Conservation (phyloP, 1,284 basidiomycete genomes). For the Rhodotorula sp. region DNA sequence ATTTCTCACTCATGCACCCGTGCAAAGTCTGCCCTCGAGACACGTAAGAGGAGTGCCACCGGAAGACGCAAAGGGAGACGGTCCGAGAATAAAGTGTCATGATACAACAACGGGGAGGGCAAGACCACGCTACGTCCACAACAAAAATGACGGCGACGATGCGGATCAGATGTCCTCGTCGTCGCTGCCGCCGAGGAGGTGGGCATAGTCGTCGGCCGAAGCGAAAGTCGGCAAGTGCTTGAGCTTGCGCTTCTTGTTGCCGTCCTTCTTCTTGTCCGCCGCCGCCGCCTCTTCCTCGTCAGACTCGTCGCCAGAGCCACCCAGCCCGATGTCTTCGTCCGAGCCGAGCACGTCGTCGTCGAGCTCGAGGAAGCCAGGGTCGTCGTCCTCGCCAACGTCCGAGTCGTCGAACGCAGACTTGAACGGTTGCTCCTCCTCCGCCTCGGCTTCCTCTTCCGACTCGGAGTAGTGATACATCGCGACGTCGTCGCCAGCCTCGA, state of each 20-base stretch:
- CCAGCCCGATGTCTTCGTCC: conserved; percentile 45
- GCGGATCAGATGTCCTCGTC: conserved; percentile 31
- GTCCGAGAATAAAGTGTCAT: neutral
- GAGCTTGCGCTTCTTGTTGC: conserved; percentile 67
- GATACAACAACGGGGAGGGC: neutral
- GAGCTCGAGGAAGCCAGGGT: conserved; percentile 41
- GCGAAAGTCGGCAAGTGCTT: conserved; percentile 80
- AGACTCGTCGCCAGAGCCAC: conserved; percentile 55
- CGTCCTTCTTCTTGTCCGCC: conserved; percentile 17
- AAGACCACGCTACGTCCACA: no score
- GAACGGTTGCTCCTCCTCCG: conserved; percentile 19
- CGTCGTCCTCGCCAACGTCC: conserved; percentile 39
- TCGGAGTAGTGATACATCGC: conserved; percentile 31
- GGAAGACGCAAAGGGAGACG: neutral
- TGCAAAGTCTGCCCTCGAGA: neutral
- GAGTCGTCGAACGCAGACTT: conserved; percentile 44
- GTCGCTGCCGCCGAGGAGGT: conserved; percentile 76
- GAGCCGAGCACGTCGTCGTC: conserved; percentile 43
- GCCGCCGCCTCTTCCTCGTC: conserved; percentile 55
- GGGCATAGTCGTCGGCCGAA: conserved; percentile 91
- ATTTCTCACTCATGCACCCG: no score
- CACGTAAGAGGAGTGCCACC: neutral
- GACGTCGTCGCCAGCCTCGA: conserved; percentile 25
- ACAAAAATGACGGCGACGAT: neutral
- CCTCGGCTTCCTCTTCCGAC: conserved; percentile 30